Evolutionary conservation across 176 grass and related monocot genomes (phyloP).

Genomic region (Oropetium thomaeum): DNA sequence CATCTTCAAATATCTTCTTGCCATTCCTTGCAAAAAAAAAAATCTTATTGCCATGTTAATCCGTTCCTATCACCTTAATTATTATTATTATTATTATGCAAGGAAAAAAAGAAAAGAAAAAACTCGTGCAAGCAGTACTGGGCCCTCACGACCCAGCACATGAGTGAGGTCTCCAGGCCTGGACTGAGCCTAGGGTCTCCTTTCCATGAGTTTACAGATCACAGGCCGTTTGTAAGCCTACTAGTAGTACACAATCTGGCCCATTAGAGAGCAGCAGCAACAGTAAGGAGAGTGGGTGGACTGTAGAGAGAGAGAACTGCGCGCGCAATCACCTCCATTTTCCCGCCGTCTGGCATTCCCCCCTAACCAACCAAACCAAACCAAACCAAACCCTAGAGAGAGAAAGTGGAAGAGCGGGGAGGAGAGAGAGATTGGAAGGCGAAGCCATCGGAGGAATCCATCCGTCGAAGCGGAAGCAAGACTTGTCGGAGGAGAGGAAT

Average conservation of each 20-base stretch:
- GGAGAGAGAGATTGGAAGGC: background rate
- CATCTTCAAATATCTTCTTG: background rate
- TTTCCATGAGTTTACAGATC: too few species aligned
- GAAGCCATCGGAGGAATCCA: background rate
- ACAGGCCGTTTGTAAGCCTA: background rate
- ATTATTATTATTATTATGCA: too few species aligned
- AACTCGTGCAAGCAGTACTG: background rate
- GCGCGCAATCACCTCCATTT: slow-evolving; percentile 35
- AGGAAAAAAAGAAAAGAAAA: background rate
- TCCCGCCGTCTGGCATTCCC: slow-evolving; percentile 25
- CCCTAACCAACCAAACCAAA: slow-evolving; percentile 1
- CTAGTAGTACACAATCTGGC: background rate
- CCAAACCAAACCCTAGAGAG: slow-evolving; percentile 35
- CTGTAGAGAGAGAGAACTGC: background rate
- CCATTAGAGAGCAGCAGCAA: background rate
- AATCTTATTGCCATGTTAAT: background rate
- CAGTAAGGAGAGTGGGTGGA: background rate
- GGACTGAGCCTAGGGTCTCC: too few species aligned
- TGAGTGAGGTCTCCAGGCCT: background rate
- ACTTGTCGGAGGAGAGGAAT: background rate
- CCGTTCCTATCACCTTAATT: background rate
- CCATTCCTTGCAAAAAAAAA: too few species aligned
- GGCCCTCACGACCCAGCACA: background rate
- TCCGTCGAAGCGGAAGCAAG: background rate
- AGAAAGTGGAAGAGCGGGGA: background rate